Conservation (phyloP, 768 basidiomycete species). For the Lepiota brunneoincarnata region DNA sequence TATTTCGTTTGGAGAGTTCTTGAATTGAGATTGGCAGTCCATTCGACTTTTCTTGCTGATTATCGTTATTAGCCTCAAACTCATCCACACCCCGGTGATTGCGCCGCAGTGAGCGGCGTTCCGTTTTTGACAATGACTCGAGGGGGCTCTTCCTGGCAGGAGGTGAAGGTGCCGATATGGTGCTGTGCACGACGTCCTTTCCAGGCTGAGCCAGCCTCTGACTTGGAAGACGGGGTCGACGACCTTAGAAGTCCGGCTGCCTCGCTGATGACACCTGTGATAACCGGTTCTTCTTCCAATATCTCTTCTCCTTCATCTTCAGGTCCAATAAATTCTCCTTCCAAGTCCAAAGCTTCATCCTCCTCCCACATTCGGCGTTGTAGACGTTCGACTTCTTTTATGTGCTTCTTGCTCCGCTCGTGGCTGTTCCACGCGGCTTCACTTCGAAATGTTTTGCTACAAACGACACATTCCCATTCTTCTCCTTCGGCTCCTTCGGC, state of each 20-base stretch:
- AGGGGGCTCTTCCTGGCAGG: background rate
- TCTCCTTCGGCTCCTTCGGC: conserved; percentile 71
- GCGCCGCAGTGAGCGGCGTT: conserved; percentile 7
- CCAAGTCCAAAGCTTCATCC: conserved; percentile 60
- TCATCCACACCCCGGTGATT: conserved; percentile 8
- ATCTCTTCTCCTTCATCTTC: conserved; percentile 3
- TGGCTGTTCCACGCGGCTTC: conserved; percentile 97
- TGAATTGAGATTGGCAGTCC: conserved; percentile 4
- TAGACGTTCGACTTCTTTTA: conserved; percentile 81
- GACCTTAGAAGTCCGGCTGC: background rate
- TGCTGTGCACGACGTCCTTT: background rate
- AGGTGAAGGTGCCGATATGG: background rate
- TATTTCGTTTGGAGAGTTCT: conserved; percentile 71
- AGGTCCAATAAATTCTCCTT: conserved; percentile 17
- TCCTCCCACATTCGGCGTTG: conserved; percentile 77
- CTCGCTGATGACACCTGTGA: background rate
- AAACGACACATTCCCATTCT: conserved; percentile 96
- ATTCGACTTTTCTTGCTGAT: conserved; percentile 5
- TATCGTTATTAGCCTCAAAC: background rate
- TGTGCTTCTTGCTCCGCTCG: conserved; percentile 91
- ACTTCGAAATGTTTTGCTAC: conserved; percentile 83
- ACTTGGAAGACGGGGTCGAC: background rate
- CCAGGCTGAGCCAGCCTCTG: background rate
- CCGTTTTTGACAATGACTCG: conserved; percentile 15
- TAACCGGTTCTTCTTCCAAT: background rate